Evolutionary conservation across 306 rosid genomes (phyloP), one percentile per base, ranked within the genome.

Genomic region (Purshia tridentata): DNA sequence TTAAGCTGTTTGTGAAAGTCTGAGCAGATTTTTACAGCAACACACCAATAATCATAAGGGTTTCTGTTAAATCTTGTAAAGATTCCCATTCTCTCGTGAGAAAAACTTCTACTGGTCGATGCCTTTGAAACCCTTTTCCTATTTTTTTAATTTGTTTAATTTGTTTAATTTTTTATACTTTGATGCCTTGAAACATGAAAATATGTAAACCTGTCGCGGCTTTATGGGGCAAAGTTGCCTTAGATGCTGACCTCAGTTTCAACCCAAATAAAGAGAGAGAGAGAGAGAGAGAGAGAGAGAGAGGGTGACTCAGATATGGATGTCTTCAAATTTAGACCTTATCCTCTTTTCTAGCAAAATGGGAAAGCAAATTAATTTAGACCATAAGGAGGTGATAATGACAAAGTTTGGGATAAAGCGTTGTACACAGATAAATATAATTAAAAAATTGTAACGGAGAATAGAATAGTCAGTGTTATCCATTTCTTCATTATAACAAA

Each of bases 291-390:
- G 39, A 55, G 53, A 62, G 35, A 41, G 7, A 51, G 47, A 60
- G 76, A 84, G 23, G 80, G 77, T 84, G 89, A 88, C 84, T 84
- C 82, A 65, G 76, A 81, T 78, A 57, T 83, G 87, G 92, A 88
- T 87, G 87, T 75, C 84, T 78, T 76, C 83, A 76, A 86, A 74
- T 57, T 81, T 81, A 72, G 92, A 69, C 41, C 97, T 94, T 94
- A 94, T 94, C 96, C 78, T 77, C 81, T 76, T 75, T 81, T 86
- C 78, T 71, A 48, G 79, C 60, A 78, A 76, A 60, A 79, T 67
- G 74, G 78, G 75, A 80, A 77, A 74, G 78, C 77, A 44, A 80
- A 80, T 18, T 53, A 85, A 82, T 81, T 76, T 22, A 55, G 87
- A 81, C 94, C 90, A 76, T 84, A 81, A 70, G 79, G 54, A 82